Base-by-base conservation (phyloP, 495 filamentous ascomycete species). In the Corynascus novoguineensis region DNA sequence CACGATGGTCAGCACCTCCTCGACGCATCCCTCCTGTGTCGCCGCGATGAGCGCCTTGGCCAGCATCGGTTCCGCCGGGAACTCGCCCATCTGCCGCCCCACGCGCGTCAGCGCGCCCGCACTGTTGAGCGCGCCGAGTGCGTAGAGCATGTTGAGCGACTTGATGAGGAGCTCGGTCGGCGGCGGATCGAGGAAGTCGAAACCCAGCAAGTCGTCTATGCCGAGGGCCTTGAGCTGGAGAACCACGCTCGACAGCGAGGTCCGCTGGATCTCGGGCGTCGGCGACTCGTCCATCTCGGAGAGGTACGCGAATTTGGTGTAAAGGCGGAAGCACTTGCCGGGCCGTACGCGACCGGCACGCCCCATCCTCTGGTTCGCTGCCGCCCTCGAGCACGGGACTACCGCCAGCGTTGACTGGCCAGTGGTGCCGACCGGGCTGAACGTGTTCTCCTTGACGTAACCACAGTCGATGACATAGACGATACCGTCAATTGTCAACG, bases 121-220 rank as follows among this genome's bases (percentile, higher is more conserved):
- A 66, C 92, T 86, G 67, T 96, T 96, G 34, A 98, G 78, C 0
- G 92, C 90, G 9, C 90, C 89, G 1, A 98, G 80, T 1, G 90
- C 90, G 66, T 96, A 98, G 19, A 98, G 83, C 64, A 95, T 87
- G 66, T 97, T 93, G 48, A 98, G 73, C 1, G 91, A 89, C 21
- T 88, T 84, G 66, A 97, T 95, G 48, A 98, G 82, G 9, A 90
- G 89, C 68, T 96, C 92, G 0, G 91, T 86, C 0, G 92, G 88
- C 1, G 93, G 93, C 0, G 92, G 86, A 64, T 97, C 93, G 83
- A 97, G 91, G 68, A 96, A 97, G 64, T 98, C 93, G 61, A 98
- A 98, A 38, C 92, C 85, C 11, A 98, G 81, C 0, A 98, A 81
- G 60, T 97, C 86, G 66, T 96, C 92, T 65, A 98, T 95, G 12